phyloP scores from a whole-genome alignment of 495 filamentous ascomycete species.

The Penicillium pancosmium region DNA sequence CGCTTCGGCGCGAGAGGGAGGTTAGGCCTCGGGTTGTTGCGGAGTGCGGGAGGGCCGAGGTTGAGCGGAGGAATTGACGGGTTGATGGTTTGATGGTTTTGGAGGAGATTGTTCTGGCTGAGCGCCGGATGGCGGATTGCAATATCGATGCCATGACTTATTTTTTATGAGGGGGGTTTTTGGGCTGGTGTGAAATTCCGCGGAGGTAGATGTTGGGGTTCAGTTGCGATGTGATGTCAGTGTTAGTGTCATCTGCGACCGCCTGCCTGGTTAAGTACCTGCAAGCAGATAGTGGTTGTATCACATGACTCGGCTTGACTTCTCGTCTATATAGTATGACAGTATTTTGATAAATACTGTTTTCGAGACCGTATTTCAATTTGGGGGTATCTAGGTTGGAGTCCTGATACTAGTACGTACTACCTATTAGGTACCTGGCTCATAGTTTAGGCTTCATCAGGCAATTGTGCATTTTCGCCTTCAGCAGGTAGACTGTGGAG shows the following conservation, averaged over 20 bases:
- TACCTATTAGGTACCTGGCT: too few species aligned
- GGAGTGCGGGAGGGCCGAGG: slow-evolving; percentile 20
- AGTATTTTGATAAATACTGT: too few species aligned
- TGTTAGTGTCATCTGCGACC: slow-evolving; percentile 25
- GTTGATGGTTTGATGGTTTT: slow-evolving; percentile 19
- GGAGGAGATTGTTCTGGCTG: slow-evolving; percentile 16
- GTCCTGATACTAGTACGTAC: too few species aligned
- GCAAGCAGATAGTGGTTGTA: not conserved
- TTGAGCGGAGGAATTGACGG: slow-evolving; percentile 13
- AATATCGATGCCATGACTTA: slow-evolving; percentile 30
- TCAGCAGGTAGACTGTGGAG: too few species aligned
- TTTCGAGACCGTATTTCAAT: too few species aligned
- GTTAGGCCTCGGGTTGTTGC: slow-evolving; percentile 20
- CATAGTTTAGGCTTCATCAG: too few species aligned
- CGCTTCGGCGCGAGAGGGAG: slow-evolving; percentile 11
- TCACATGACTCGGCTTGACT: not conserved
- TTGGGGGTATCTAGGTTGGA: too few species aligned
- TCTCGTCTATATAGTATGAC: too few species aligned
- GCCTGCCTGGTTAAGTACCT: slow-evolving; percentile 19
- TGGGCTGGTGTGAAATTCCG: slow-evolving; percentile 1
- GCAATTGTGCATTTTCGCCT: too few species aligned
- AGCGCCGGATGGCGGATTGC: slow-evolving; percentile 23
- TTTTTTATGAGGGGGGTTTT: slow-evolving; percentile 4
- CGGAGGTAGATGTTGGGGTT: not conserved
- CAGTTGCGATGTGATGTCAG: slow-evolving; percentile 36